These are phyloP conservation scores for Neurospora sp. DNA, from an alignment of 2,329 filamentous ascomycete genomes.

Conservation along the genomic window DNA sequence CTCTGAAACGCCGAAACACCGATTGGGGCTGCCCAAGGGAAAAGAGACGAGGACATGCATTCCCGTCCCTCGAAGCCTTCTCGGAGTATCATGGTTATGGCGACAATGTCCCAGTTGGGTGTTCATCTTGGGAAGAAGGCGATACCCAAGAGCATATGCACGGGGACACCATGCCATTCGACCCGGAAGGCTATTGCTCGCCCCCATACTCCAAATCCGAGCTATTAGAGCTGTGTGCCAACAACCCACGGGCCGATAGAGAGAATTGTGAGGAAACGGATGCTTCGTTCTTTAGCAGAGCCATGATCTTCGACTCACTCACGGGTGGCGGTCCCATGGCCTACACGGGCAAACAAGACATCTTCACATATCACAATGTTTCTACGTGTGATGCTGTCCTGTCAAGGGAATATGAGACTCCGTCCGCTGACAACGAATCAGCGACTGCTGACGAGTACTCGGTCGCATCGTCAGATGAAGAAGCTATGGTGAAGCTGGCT, in stretches of 20 bases:
- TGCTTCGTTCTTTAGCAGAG: not conserved
- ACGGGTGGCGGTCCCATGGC: not conserved
- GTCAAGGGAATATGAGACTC: not conserved
- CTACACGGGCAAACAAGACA: not conserved
- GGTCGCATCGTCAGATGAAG: conserved; percentile 5
- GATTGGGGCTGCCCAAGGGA: not conserved
- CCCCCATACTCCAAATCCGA: not conserved
- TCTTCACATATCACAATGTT: not conserved
- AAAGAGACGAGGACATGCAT: not conserved
- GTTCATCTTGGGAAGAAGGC: not conserved
- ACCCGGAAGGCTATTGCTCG: not conserved
- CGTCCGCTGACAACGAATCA: not conserved
- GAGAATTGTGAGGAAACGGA: not conserved
- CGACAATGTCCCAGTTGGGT: not conserved
- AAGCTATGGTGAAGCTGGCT: conserved; percentile 4
- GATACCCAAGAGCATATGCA: not conserved
- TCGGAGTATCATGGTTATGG: not conserved
- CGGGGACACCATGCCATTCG: not conserved
- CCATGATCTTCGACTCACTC: not conserved
- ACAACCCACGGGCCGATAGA: not conserved
- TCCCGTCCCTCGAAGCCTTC: not conserved
- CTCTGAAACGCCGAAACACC: not conserved
- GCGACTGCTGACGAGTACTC: conserved; percentile 3
- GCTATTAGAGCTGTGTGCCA: not conserved
- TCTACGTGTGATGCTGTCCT: not conserved